These are phyloP conservation scores for Leishmania guyanensis DNA, from an alignment of 208 protist species.

Conservation along the genomic window DNA sequence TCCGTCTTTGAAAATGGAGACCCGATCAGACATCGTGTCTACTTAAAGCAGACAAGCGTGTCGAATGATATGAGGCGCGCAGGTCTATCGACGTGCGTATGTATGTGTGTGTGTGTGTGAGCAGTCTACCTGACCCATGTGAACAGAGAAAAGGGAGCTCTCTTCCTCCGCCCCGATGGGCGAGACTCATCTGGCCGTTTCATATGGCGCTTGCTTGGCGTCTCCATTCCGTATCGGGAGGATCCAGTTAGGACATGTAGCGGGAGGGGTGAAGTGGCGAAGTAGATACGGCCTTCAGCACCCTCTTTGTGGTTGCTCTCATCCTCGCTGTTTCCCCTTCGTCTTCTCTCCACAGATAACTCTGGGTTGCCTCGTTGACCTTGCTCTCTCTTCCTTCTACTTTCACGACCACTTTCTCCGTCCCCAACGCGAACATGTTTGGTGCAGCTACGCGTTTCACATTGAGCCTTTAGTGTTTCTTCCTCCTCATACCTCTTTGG, in stretches of 20 bases:
- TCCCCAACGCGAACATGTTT: not conserved
- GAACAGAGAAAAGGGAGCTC: not conserved
- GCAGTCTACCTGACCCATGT: not conserved
- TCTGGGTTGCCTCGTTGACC: not conserved
- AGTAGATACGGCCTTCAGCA: not conserved
- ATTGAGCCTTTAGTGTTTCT: not conserved
- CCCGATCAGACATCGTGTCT: not conserved
- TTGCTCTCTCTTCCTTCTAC: not conserved
- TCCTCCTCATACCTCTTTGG: no score
- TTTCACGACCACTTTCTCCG: not conserved
- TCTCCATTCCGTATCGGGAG: not conserved
- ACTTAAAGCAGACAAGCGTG: not conserved
- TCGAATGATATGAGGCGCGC: not conserved
- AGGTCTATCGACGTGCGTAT: not conserved
- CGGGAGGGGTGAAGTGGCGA: not conserved
- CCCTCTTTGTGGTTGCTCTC: not conserved
- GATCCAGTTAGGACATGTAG: not conserved
- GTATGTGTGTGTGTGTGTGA: not conserved
- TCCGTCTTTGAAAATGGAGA: not conserved
- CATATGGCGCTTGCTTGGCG: not conserved
- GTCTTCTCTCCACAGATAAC: not conserved
- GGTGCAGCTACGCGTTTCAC: not conserved
- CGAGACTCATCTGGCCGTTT: not conserved
- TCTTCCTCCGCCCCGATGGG: not conserved
- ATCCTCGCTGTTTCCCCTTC: not conserved